Base-by-base conservation (phyloP, 2,329 filamentous ascomycete genomes). In the Teratosphaeria zuluensis region DNA sequence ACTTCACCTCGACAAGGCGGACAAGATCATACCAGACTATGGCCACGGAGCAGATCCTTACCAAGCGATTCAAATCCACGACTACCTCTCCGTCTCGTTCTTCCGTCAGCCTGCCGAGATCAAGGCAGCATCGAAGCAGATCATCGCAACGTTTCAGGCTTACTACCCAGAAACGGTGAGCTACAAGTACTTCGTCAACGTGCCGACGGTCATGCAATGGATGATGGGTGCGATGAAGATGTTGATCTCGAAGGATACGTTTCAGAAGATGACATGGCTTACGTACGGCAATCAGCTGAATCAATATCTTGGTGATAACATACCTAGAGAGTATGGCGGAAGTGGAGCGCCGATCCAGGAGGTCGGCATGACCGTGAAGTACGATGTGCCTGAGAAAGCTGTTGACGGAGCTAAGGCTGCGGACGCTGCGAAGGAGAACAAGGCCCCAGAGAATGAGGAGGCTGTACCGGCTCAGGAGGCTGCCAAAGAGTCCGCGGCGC, bases 111-210 rank as follows among this genome's bases (percentile, higher is more conserved):
- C 92, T 58, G 82, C 88, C 0, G 79, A 81, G 59, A 85, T 94
- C 74, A 91, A 89, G 73, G 80, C 84, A 3, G 88, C 89, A 16
- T 88, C 84, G 63, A 86, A 84, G 69, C 85, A 92, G 76, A 92
- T 89, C 53, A 95, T 96, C 72, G 81, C 88, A 62, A 80, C 88
- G 56, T 90, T 96, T 72, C 83, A 86, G 56, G 85, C 83, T 65
- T 88, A 89, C 65, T 96, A 96, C 76, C 92, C 92, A 0, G 92
- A 96, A 77, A 84, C 95, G 9, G 81, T 96, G 54, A 84, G 84
- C 67, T 84, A 92, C 77, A 96, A 96, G 79, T 96, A 92, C 81
- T 96, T 96, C 71, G 88, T 96, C 76, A 96, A 96, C 69, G 90
- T 96, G 5, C 92, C 92, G 0, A 75, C 86, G 58, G 80, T 96